Base-by-base conservation (phyloP, 225 moss, liverwort and hornwort species). In the Polytrichum formosum region DNA sequence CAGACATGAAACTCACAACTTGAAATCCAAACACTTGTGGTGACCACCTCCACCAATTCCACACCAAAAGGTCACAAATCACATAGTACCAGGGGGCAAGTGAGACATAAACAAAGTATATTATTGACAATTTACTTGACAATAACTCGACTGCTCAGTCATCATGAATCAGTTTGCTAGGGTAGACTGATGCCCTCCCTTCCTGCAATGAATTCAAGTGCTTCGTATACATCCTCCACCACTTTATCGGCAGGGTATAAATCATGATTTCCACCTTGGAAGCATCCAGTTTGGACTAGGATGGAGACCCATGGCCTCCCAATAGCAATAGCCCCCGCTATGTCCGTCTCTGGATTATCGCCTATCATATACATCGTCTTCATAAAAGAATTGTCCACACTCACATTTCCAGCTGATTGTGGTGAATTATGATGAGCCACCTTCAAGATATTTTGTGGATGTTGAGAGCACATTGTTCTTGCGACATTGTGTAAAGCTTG, bases 341-440 rank as follows among this genome's bases (percentile, higher is more conserved):
- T 93, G 60, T 96, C 93, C 5, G 90, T 85, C 30, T 81, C 84
- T 66, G 91, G 91, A 70, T 96, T 96, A 70, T 96, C 93, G 8
- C 96, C 93, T 54, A 96, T 71, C 88, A 96, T 93, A 9, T 93
- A 93, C 25, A 96, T 77, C 6, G 95, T 88, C 68, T 86, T 81
- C 56, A 91, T 71, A 26, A 79, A 78, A 73, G 67, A 65, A 9
- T 21, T 64, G 30, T 72, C 77, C 55, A 72, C 67, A 20, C 35
- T 74, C 2, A 18, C 66, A 16, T 56, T 73, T 10, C 70, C 64
- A 19, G 56, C 74, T 73, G 68, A 46, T 54, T 74, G 58, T 35
- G 63, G 28, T 33, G 68, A 65, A 31, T 59, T 64, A 18, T 53
- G 56, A 28, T 35, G 67, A 6, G 59, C 30, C 26, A 27, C 4